Conservation (phyloP, 2,329 filamentous ascomycete species). For the Rutstroemia sp. region DNA sequence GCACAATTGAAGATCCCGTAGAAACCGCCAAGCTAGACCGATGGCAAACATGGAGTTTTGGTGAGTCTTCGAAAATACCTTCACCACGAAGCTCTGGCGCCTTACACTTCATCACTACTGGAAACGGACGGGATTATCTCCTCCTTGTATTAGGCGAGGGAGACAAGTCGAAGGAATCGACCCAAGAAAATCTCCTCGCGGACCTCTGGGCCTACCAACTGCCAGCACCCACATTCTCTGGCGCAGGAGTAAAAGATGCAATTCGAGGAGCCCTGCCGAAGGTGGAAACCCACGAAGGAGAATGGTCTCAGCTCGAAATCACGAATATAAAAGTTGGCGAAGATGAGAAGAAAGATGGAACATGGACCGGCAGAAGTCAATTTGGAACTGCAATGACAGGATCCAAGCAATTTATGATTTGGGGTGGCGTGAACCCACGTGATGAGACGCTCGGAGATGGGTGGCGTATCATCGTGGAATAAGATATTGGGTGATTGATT, state of each 20-base stretch:
- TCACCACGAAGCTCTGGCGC: background rate
- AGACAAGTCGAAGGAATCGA: background rate
- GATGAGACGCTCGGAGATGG: conserved; percentile 1
- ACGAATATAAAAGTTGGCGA: background rate
- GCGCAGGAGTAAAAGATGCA: background rate
- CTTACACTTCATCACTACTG: background rate
- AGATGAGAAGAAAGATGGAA: conserved; percentile 2
- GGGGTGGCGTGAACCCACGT: background rate
- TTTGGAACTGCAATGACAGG: conserved; percentile 7
- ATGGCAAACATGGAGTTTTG: background rate
- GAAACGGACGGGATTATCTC: conserved; percentile 2
- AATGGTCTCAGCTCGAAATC: conserved; percentile 2
- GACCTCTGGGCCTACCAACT: conserved; percentile 4
- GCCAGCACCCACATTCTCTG: background rate
- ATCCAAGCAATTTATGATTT: conserved; percentile 2
- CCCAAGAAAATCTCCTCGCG: background rate
- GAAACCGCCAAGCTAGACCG: background rate
- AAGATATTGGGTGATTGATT: background rate
- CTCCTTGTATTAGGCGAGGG: background rate
- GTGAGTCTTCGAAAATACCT: background rate
- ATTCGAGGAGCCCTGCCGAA: background rate
- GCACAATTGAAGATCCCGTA: background rate
- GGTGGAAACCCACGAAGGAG: background rate
- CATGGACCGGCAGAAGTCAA: background rate
- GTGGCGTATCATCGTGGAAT: conserved; percentile 2